Percentiles rank a stretch among this genome's conserved stretches.
Conservation (phyloP, 345 rosid genomes). For the Anacardium occidentale region DNA sequence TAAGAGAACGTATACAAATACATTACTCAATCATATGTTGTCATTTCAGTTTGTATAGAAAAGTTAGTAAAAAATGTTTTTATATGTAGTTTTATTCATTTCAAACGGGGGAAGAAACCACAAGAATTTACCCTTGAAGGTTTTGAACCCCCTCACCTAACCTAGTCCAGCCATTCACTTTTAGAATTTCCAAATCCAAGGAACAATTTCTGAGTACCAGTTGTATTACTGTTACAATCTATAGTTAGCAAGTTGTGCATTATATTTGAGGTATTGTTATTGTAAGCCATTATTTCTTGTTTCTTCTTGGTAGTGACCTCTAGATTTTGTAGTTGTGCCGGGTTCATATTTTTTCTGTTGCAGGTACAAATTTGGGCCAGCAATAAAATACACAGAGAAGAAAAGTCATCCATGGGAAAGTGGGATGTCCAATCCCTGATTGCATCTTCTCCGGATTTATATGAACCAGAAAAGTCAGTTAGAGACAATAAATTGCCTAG, state of each 20-base stretch:
- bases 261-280: not conserved
- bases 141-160: no score
- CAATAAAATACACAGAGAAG: slow-evolving; percentile 77
- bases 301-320: not conserved
- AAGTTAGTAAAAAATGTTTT: no score
- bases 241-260: not conserved
- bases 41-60: no score
- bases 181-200: not conserved
- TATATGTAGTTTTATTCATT: no score
- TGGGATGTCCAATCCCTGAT: slow-evolving; percentile 85
- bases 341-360: slow-evolving; percentile 12
- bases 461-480: slow-evolving; percentile 63
- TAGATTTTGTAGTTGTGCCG: not conserved
- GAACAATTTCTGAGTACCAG: not conserved
- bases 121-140: not conserved
- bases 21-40: no score
- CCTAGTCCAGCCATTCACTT: not conserved
- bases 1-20: no score
- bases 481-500: slow-evolving; percentile 63
- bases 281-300: not conserved
- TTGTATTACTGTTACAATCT: not conserved
- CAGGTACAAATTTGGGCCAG: slow-evolving; percentile 98
- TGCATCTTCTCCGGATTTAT: slow-evolving; percentile 63
- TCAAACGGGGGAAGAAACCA: not conserved
- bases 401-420: slow-evolving; percentile 78